These are phyloP conservation scores for Aspergillus pseudotamarii DNA, from an alignment of 2,329 filamentous ascomycete genomes.

Conservation along the genomic window DNA sequence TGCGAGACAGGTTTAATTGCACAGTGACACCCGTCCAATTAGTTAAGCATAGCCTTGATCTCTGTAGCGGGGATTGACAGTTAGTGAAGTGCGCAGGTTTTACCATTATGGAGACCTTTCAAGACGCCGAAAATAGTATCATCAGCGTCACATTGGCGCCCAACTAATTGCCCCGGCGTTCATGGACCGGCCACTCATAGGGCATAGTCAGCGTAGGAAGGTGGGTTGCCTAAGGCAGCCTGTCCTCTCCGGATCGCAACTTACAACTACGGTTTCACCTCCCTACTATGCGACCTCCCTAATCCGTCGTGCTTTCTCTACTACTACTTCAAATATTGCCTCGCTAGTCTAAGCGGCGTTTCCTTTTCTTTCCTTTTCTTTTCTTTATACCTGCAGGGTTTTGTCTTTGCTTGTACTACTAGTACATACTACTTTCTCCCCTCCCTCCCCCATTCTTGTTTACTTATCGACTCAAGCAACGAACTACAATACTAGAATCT, in stretches of 20 bases:
- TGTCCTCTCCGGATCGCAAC: conserved; percentile 1
- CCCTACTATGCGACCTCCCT: conserved; percentile 7
- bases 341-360: background rate
- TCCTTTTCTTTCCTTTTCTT: background rate
- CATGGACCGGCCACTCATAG: background rate
- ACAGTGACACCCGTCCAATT: background rate
- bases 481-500: conserved; percentile 6
- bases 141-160: conserved; percentile 1
- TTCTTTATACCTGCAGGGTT: conserved; percentile 2
- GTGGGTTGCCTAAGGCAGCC: background rate
- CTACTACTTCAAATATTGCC: background rate
- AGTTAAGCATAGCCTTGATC: background rate
- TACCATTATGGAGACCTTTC: background rate
- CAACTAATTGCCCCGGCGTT: background rate
- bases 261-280: conserved; percentile 1
- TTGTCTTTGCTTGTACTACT: background rate
- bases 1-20: conserved; percentile 6
- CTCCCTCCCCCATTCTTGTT: background rate
- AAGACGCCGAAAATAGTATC: background rate
- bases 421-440: background rate
- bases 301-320: conserved; percentile 10
- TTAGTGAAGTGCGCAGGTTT: background rate
- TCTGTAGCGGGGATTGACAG: background rate
- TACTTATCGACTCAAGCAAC: background rate
- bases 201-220: background rate